A percentile compares a stretch with the other conserved stretches of the same genome.
These are phyloP conservation scores for Paecilomyces variotii DNA, from an alignment of 2,329 filamentous ascomycete genomes.

Conservation along the genomic window DNA sequence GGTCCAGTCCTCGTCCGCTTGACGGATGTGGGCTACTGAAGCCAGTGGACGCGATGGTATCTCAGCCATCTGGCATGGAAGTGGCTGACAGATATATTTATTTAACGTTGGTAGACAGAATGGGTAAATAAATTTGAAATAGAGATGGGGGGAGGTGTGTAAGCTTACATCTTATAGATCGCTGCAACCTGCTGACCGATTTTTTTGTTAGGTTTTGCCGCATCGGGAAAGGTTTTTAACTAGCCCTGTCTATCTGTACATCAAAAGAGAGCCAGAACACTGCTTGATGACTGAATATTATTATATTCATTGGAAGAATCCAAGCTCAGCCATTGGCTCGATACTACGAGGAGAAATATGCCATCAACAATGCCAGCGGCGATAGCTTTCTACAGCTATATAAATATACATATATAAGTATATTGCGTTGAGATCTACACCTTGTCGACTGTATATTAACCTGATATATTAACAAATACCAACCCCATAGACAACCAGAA, in stretches of 20 bases:
- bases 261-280: background rate
- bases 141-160: background rate
- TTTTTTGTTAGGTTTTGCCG: background rate
- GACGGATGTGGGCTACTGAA: background rate
- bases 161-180: background rate
- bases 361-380: background rate
- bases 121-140: background rate
- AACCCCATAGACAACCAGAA: too few relatives aligned
- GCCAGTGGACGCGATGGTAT: background rate
- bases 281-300: background rate
- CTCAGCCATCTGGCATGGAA: background rate
- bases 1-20: background rate
- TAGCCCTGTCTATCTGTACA: background rate
- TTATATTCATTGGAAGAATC: background rate
- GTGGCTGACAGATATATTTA: background rate
- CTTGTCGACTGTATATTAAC: background rate
- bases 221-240: background rate
- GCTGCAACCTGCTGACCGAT: background rate
- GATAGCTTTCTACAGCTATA: background rate
- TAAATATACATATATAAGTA: background rate
- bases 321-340: background rate
- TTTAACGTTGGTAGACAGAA: background rate
- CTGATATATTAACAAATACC: background rate
- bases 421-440: too few relatives aligned
- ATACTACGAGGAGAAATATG: background rate